These are phyloP conservation scores for Aspergillus alliaceus DNA, from an alignment of 2,329 filamentous ascomycete species.

Conservation along the genomic window DNA sequence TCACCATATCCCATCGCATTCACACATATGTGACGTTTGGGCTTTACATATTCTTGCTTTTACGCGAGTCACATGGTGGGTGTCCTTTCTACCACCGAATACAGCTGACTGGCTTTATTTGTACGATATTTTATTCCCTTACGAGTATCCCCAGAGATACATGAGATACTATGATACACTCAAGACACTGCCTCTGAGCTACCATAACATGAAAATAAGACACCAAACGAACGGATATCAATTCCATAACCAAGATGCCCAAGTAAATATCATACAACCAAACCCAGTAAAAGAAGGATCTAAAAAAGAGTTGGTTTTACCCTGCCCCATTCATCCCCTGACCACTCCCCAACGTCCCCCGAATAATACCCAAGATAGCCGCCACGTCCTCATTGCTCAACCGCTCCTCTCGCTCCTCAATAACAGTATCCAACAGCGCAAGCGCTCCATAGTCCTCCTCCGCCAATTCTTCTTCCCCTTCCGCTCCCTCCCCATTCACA, in stretches of 20 bases:
- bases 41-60: not conserved
- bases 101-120: not conserved
- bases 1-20: not conserved
- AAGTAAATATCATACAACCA: not conserved
- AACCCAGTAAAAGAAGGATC: not conserved
- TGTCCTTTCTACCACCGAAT: not conserved
- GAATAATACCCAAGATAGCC: conserved; percentile 37
- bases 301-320: not conserved
- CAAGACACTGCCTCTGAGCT: too few species aligned
- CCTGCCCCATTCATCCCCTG: not conserved
- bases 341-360: conserved; percentile 29
- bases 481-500: conserved; percentile 15
- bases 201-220: not conserved
- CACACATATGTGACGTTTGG: not conserved
- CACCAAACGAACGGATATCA: not conserved
- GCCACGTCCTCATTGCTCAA: conserved; percentile 39
- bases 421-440: conserved; percentile 40
- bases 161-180: not conserved
- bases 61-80: too few species aligned
- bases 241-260: not conserved
- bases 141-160: not conserved
- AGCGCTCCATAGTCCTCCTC: conserved; percentile 37
- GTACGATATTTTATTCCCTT: conserved; percentile 4
- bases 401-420: conserved; percentile 45
- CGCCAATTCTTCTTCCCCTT: conserved; percentile 23